phyloP scores from a whole-genome alignment of 2,329 filamentous ascomycete species.

The Exophiala bonariae region DNA sequence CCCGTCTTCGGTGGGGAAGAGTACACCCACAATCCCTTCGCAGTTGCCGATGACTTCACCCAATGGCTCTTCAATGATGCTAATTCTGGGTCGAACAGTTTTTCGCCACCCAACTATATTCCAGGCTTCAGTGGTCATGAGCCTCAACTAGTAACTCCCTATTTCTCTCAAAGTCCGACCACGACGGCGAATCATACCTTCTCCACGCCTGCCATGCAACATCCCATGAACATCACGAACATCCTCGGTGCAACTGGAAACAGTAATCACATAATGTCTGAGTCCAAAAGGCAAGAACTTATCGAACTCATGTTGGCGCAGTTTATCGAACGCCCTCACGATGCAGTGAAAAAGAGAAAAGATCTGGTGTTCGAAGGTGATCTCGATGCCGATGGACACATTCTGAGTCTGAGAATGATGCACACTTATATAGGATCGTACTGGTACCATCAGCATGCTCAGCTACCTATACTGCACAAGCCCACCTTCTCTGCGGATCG shows the following conservation, averaged over 20 bases:
- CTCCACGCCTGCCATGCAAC: slow-evolving; percentile 45
- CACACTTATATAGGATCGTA: slow-evolving; percentile 91
- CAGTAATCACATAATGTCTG: slow-evolving; percentile 77
- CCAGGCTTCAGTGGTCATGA: slow-evolving; percentile 42
- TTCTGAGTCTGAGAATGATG: slow-evolving; percentile 89
- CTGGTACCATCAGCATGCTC: slow-evolving; percentile 92
- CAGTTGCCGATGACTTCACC: slow-evolving; percentile 84
- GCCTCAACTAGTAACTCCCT: slow-evolving; percentile 50
- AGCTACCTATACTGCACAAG: slow-evolving; percentile 90
- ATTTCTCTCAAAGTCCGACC: slow-evolving; percentile 51
- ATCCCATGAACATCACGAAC: slow-evolving; percentile 88
- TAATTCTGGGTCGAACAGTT: slow-evolving; percentile 53
- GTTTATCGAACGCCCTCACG: slow-evolving; percentile 78
- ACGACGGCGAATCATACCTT: slow-evolving; percentile 40
- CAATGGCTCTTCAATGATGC: slow-evolving; percentile 78
- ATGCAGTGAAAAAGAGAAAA: slow-evolving; percentile 71
- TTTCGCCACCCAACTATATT: slow-evolving; percentile 41
- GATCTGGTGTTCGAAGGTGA: slow-evolving; percentile 78
- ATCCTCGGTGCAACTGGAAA: slow-evolving; percentile 72
- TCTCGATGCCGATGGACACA: slow-evolving; percentile 60
- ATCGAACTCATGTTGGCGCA: slow-evolving; percentile 77
- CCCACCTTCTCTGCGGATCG: slow-evolving; percentile 89
- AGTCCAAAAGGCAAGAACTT: slow-evolving; percentile 81
- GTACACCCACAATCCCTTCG: slow-evolving; percentile 82
- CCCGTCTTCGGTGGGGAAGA: slow-evolving; percentile 85